phyloP scores from a whole-genome alignment of 164 flowering plant genomes.

The Stephania yunnanensis region DNA sequence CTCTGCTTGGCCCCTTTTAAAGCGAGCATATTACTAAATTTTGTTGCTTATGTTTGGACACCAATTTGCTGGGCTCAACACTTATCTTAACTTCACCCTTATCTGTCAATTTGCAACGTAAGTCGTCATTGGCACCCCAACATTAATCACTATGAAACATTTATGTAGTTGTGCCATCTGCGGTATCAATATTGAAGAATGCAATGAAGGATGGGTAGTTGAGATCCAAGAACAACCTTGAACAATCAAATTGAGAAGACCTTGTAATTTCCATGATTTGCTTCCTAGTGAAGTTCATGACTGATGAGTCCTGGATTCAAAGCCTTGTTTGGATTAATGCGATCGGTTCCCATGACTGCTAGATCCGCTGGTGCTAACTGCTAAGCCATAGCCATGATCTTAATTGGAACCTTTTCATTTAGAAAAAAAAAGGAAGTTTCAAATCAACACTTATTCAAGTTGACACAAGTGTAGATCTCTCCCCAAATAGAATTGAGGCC shows the following conservation, averaged over 20 bases:
- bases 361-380: conserved; percentile 27
- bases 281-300: conserved; percentile 32
- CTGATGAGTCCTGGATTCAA: conserved; percentile 54
- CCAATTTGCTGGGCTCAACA: no score
- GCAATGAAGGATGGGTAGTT: conserved; percentile 58
- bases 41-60: neutral
- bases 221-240: conserved; percentile 33
- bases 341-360: conserved; percentile 50
- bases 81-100: no score
- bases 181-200: conserved; percentile 17
- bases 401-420: conserved; percentile 18
- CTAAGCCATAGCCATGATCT: conserved; percentile 11
- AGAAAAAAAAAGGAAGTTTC: no score
- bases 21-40: conserved; percentile 2
- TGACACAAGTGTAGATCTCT: no score
- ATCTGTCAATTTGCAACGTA: neutral
- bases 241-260: conserved; percentile 19
- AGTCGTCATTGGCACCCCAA: conserved; percentile 3
- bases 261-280: conserved; percentile 36
- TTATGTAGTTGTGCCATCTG: conserved; percentile 1
- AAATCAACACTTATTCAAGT: no score
- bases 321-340: conserved; percentile 48
- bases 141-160: conserved; percentile 37
- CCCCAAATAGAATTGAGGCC: no score
- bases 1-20: neutral